phyloP scores from a whole-genome alignment of 2,329 filamentous ascomycete species.

The Aotearoamyces nothofagi region DNA sequence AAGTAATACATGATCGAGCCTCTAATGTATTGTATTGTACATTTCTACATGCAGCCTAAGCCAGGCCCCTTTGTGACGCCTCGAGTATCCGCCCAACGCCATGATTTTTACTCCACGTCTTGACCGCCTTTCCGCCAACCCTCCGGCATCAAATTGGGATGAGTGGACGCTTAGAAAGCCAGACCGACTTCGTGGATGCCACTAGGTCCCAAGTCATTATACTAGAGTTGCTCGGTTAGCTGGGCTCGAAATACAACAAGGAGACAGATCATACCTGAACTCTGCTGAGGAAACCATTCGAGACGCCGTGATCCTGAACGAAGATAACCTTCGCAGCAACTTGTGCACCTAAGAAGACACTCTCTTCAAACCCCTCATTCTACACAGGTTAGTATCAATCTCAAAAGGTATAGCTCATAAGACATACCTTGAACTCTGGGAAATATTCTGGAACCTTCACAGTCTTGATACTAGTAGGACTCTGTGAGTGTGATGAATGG shows the following conservation, averaged over 20 bases:
- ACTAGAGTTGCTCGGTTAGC: constrained; percentile 8
- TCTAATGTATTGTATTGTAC: too few relatives aligned
- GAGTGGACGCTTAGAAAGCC: constrained; percentile 1
- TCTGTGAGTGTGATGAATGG: constrained; percentile 50
- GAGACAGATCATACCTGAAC: constrained; percentile 40
- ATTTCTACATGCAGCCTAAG: too few relatives aligned
- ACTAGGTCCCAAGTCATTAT: constrained; percentile 19
- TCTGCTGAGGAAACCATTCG: constrained; percentile 53
- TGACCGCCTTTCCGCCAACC: too few relatives aligned
- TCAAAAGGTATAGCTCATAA: constrained; percentile 30
- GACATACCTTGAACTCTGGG: constrained; percentile 48
- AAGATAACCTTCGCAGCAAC: constrained; percentile 59
- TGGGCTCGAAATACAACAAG: constrained; percentile 35
- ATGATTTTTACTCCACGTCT: too few relatives aligned
- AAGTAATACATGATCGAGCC: too few relatives aligned
- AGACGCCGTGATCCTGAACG: constrained; percentile 44
- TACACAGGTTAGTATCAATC: too few relatives aligned
- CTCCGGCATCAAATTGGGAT: too few relatives aligned
- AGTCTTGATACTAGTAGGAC: constrained; percentile 51
- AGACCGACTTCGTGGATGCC: constrained; percentile 18
- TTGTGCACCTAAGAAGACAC: constrained; percentile 23
- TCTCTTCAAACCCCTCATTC: constrained; percentile 4
- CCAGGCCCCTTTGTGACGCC: too few relatives aligned
- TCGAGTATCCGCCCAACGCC: too few relatives aligned
- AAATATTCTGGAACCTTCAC: constrained; percentile 57